A percentile compares a stretch with the other conserved stretches of the same genome.
Conservation (phyloP, 2,329 filamentous ascomycete genomes). For the Arthrinium phaeospermum region DNA sequence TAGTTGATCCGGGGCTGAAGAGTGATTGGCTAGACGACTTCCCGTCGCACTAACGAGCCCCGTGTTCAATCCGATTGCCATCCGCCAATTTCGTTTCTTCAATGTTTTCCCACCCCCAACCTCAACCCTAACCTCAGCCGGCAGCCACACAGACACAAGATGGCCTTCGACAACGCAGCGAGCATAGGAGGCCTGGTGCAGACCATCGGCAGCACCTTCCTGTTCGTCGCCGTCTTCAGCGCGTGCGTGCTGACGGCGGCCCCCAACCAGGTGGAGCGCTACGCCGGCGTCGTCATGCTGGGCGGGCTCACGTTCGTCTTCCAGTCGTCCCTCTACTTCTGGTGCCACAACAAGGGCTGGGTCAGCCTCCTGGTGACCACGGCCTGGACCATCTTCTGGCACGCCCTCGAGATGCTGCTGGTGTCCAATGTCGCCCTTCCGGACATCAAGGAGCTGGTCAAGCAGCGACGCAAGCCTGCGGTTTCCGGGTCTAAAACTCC, state of each 20-base stretch:
- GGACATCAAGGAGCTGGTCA: neutral
- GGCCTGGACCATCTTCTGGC: conserved; percentile 18
- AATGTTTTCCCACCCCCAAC: neutral
- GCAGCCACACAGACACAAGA: neutral
- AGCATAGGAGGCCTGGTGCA: too few relatives aligned
- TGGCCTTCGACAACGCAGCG: neutral
- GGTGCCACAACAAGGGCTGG: conserved; percentile 10
- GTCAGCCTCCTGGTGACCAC: neutral
- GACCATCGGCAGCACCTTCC: neutral
- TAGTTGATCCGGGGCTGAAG: too few relatives aligned
- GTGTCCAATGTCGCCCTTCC: conserved; percentile 1
- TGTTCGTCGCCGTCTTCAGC: neutral
- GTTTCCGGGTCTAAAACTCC: neutral
- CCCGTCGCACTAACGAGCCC: neutral
- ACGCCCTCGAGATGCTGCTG: conserved; percentile 10
- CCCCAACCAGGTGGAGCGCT: neutral
- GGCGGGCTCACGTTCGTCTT: neutral
- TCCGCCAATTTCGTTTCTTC: neutral
- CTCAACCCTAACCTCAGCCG: neutral
- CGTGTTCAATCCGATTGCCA: neutral
- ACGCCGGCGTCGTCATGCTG: neutral
- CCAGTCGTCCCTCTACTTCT: neutral
- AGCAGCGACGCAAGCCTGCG: neutral
- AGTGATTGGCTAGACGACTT: neutral
- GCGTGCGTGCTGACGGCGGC: neutral